Percentiles rank a stretch among this genome's conserved stretches.
phyloP scores from a whole-genome alignment of 2,329 filamentous ascomycete species.

The Colletotrichum scovillei region DNA sequence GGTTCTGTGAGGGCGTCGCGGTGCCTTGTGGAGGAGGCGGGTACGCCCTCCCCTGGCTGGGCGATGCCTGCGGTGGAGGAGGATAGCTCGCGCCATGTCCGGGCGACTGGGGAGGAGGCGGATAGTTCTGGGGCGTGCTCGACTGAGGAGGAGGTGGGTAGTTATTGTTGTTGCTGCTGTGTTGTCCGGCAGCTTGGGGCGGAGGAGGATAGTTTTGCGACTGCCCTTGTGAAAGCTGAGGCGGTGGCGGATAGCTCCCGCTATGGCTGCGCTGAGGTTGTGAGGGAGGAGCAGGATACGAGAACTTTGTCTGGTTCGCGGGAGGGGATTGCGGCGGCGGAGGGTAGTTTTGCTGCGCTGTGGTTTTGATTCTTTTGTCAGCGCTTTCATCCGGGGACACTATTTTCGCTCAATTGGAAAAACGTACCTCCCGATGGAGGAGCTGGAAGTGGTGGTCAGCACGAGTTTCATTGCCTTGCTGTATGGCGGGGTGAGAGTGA shows the following conservation, averaged over 20 bases:
- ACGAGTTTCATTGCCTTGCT: not conserved
- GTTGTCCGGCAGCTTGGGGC: constrained; percentile 39
- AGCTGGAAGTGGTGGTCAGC: constrained; percentile 27
- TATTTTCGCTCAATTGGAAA: not conserved
- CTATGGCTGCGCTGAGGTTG: constrained; percentile 36
- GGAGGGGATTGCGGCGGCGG: constrained; percentile 60
- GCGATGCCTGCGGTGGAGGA: constrained; percentile 30
- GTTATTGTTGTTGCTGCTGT: constrained; percentile 38
- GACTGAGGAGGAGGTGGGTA: constrained; percentile 46
- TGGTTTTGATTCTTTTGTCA: constrained; percentile 31
- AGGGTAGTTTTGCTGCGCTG: constrained; percentile 53
- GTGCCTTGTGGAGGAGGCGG: constrained; percentile 39
- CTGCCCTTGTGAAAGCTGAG: constrained; percentile 36
- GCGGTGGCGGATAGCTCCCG: constrained; percentile 46
- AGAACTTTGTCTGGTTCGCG: constrained; percentile 57
- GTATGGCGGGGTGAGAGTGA: constrained; percentile 11
- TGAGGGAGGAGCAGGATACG: constrained; percentile 53
- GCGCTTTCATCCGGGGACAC: not conserved
- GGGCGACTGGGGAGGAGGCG: constrained; percentile 39
- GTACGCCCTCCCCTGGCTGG: constrained; percentile 23
- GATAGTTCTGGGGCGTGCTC: constrained; percentile 42
- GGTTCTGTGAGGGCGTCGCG: constrained; percentile 35
- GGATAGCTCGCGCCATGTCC: constrained; percentile 26
- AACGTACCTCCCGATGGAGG: constrained; percentile 32
- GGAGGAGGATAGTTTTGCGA: constrained; percentile 44